These are phyloP conservation scores for Colletotrichum sp. DNA, from an alignment of 2,329 filamentous ascomycete genomes.

Conservation along the genomic window DNA sequence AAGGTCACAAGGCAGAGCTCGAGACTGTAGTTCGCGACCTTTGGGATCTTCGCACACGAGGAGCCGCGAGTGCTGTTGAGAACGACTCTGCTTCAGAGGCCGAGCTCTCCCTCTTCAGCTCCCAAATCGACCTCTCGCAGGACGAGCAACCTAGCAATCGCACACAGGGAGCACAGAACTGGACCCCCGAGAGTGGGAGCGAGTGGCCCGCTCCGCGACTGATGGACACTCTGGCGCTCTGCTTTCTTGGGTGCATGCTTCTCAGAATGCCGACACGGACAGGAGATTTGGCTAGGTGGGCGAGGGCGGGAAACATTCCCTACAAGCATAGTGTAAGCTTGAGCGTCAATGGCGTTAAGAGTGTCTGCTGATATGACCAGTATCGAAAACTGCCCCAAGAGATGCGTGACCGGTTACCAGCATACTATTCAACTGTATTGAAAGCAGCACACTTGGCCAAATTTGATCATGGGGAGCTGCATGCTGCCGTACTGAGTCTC, in stretches of 20 bases:
- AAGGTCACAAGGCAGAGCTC: constrained; percentile 73
- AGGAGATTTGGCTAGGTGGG: constrained; percentile 75
- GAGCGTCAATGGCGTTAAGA: too few species aligned
- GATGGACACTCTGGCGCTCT: constrained; percentile 77
- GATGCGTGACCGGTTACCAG: constrained; percentile 70
- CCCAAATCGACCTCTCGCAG: constrained; percentile 33
- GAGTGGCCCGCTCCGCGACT: constrained; percentile 68
- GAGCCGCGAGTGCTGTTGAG: constrained; percentile 37
- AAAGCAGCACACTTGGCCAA: constrained; percentile 50
- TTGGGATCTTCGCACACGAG: constrained; percentile 74
- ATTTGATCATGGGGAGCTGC: constrained; percentile 63
- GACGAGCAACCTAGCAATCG: constrained; percentile 32
- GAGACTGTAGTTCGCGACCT: constrained; percentile 83
- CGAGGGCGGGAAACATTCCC: constrained; percentile 69
- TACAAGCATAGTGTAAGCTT: constrained; percentile 70
- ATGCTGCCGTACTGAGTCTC: constrained; percentile 66
- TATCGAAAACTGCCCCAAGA: constrained; percentile 64
- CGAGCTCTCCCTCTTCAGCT: constrained; percentile 43
- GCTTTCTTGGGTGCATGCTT: constrained; percentile 80
- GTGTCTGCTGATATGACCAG: constrained; percentile 33
- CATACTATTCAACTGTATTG: constrained; percentile 63
- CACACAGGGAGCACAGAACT: constrained; percentile 40
- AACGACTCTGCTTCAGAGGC: constrained; percentile 29
- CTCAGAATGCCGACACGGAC: constrained; percentile 79
- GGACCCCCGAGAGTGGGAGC: constrained; percentile 49